Evolutionary conservation across 2,329 filamentous ascomycete genomes (phyloP).

Genomic region (Fusarium pseudoanthophilum): DNA sequence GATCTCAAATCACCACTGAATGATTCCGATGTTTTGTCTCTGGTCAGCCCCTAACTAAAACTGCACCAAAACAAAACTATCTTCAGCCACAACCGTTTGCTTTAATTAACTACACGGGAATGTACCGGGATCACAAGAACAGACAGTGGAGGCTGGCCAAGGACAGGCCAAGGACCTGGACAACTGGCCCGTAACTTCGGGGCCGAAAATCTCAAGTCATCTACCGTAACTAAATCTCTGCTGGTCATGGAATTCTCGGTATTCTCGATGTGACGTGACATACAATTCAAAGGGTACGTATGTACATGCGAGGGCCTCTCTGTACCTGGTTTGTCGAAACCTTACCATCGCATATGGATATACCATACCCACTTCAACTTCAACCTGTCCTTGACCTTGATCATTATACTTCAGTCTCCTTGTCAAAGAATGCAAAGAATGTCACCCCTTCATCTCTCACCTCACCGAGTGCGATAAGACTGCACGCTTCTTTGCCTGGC

Average conservation of each 20-base stretch:
- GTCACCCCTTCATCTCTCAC: not conserved
- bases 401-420: not conserved
- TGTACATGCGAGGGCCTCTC: constrained; percentile 6
- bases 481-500: not conserved
- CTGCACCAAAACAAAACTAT: not conserved
- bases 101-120: not conserved
- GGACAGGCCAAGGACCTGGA: not conserved
- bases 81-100: constrained; percentile 24
- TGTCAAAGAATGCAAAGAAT: not conserved
- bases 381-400: not conserved
- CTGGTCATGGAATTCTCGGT: not conserved
- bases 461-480: not conserved
- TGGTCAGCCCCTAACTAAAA: not conserved
- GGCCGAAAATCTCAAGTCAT: constrained; percentile 3
- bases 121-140: not conserved
- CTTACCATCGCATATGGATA: not conserved
- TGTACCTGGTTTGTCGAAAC: not conserved
- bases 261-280: not conserved
- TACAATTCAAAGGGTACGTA: not conserved
- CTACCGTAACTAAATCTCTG: not conserved
- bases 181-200: constrained; percentile 14
- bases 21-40: not conserved
- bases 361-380: not conserved
- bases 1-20: not conserved
- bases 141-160: not conserved